A percentile compares a stretch with the other conserved stretches of the same genome.
Conservation (phyloP, 208 protist genomes). For the Trypanosomatidae sp. region DNA sequence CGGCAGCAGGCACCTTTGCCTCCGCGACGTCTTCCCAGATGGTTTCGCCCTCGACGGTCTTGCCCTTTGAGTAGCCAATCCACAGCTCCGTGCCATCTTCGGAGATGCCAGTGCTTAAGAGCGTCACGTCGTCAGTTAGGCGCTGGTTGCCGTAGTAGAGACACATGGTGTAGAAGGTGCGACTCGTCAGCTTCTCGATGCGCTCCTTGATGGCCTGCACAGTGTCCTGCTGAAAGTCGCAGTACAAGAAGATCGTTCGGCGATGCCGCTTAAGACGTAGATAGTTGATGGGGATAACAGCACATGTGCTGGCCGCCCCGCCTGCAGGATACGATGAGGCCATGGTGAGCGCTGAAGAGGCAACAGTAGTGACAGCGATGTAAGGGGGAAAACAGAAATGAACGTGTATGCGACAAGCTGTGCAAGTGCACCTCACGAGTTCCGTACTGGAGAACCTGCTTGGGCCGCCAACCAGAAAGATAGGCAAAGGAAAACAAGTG, state of each 20-base stretch:
- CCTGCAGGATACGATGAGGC: conserved; percentile 18
- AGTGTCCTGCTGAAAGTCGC: conserved; percentile 89
- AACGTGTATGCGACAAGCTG: conserved; percentile 1
- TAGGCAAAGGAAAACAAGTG: background rate
- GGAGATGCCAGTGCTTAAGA: conserved; percentile 80
- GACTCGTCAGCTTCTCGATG: conserved; percentile 80
- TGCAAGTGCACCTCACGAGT: background rate
- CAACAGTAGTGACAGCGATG: background rate
- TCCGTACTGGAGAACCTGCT: background rate
- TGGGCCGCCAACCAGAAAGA: background rate
- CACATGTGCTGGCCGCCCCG: conserved; percentile 4
- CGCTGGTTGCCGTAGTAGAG: conserved; percentile 79
- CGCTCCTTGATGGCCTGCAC: conserved; percentile 91
- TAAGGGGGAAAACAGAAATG: background rate
- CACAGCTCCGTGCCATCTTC: conserved; percentile 80
- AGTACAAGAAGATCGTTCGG: conserved; percentile 88
- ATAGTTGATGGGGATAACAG: conserved; percentile 66
- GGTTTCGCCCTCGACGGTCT: conserved; percentile 58
- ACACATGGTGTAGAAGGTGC: conserved; percentile 74
- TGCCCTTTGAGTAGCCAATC: conserved; percentile 71
- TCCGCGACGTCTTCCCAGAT: conserved; percentile 82
- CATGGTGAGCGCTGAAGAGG: conserved; percentile 3
- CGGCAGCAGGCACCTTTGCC: conserved; percentile 40
- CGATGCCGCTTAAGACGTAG: conserved; percentile 75
- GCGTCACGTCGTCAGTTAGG: conserved; percentile 75